These are phyloP conservation scores for Septoria petroselini DNA, from an alignment of 2,329 filamentous ascomycete species.

Conservation along the genomic window DNA sequence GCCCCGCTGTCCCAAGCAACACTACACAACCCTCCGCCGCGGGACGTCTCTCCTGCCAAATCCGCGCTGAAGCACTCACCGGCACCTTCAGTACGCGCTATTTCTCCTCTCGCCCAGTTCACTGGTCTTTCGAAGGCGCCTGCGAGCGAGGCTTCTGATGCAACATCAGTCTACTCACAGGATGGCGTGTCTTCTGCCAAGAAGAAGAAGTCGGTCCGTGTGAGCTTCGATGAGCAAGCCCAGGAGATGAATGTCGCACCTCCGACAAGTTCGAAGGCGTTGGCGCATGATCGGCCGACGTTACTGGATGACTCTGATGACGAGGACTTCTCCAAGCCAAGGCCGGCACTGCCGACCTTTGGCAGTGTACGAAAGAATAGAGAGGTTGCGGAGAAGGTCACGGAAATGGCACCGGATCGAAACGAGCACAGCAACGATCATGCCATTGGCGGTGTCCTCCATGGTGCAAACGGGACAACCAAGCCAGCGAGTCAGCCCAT, in stretches of 20 bases:
- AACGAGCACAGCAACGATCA: conserved; percentile 60
- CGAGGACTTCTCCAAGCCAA: conserved; percentile 67
- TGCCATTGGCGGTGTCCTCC: conserved; percentile 55
- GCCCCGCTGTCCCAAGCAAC: conserved; percentile 56
- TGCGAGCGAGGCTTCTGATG: conserved; percentile 57
- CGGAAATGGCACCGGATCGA: conserved; percentile 43
- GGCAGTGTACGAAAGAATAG: conserved; percentile 60
- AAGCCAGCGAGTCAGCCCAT: conserved; percentile 59
- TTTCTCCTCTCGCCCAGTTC: conserved; percentile 50
- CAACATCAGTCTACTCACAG: conserved; percentile 45
- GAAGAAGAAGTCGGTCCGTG: conserved; percentile 65
- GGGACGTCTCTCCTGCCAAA: conserved; percentile 73
- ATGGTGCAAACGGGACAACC: conserved; percentile 47
- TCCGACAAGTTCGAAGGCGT: conserved; percentile 46
- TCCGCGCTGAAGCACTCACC: conserved; percentile 68
- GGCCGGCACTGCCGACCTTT: conserved; percentile 70
- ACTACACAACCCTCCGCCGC: conserved; percentile 65
- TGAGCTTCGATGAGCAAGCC: conserved; percentile 70
- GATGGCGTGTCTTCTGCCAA: conserved; percentile 37
- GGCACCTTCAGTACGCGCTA: conserved; percentile 48
- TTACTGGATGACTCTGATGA: conserved; percentile 52
- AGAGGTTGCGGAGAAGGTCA: conserved; percentile 51
- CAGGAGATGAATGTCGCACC: conserved; percentile 37
- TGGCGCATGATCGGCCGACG: conserved; percentile 28
- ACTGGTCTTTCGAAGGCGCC: conserved; percentile 44